phyloP scores from a whole-genome alignment of 768 basidiomycete species.

The Rhodotorula diobovata region DNA sequence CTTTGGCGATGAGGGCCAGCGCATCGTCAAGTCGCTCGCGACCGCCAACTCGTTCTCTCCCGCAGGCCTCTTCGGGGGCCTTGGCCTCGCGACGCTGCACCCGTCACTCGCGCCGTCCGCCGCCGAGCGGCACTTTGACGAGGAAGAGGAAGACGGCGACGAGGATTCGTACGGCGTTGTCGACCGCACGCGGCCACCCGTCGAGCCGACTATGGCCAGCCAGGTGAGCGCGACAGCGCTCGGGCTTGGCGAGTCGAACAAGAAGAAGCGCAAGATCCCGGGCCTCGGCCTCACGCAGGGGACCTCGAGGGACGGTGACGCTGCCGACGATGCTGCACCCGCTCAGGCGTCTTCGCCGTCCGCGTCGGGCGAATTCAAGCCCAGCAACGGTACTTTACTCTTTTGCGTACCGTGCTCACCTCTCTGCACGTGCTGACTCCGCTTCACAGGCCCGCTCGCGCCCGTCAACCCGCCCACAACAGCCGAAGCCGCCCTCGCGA shows the following conservation, averaged over 20 bases:
- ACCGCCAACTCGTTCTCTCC: slow-evolving; percentile 30
- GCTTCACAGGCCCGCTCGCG: slow-evolving; percentile 5
- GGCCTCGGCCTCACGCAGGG: slow-evolving; percentile 3
- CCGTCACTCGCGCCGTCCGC: slow-evolving; percentile 4
- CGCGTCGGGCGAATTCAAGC: background rate
- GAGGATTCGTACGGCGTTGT: slow-evolving; percentile 31
- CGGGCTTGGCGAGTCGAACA: slow-evolving; percentile 27
- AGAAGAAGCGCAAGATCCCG: slow-evolving; percentile 42
- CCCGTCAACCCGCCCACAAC: slow-evolving; percentile 35
- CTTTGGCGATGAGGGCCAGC: slow-evolving; percentile 29
- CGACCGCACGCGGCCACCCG: slow-evolving; percentile 29
- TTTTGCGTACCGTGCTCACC: background rate
- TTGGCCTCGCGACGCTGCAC: slow-evolving; percentile 31
- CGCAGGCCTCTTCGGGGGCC: slow-evolving; percentile 32
- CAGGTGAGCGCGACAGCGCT: slow-evolving; percentile 14
- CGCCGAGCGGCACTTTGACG: slow-evolving; percentile 14
- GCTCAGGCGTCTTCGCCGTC: background rate
- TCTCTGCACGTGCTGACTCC: background rate
- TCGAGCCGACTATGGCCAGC: slow-evolving; percentile 17
- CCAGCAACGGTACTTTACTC: slow-evolving; percentile 11
- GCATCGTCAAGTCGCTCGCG: slow-evolving; percentile 26
- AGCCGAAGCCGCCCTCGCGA: slow-evolving; percentile 39
- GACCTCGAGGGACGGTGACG: background rate
- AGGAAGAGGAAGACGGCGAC: slow-evolving; percentile 35
- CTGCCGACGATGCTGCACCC: background rate